Evolutionary conservation across 1,139 yeast species (phyloP).

Genomic region (Taphrina confusa): DNA sequence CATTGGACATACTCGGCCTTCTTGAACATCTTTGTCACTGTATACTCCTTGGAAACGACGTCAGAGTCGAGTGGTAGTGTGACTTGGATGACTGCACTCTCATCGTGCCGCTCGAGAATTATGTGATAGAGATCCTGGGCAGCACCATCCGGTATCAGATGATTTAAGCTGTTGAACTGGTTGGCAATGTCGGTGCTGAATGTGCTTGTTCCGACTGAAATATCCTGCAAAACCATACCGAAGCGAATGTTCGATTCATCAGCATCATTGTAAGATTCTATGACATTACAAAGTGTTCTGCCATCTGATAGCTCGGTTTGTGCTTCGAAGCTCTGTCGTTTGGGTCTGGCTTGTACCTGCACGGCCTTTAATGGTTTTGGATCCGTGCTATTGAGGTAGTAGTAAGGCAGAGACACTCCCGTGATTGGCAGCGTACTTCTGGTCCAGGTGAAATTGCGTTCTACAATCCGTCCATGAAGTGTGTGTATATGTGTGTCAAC

Average conservation of each 20-base stretch:
- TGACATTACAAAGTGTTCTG: neutral
- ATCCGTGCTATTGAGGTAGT: neutral
- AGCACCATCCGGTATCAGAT: neutral
- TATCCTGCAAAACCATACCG: slow-evolving; percentile 9
- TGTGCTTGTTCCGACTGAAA: neutral
- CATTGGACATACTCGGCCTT: neutral
- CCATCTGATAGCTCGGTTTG: neutral
- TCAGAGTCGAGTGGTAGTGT: neutral
- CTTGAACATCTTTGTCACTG: neutral
- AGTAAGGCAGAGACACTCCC: slow-evolving; percentile 9
- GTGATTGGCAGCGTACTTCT: neutral
- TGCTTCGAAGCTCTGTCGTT: neutral
- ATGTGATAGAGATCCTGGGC: neutral
- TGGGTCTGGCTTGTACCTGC: slow-evolving; percentile 8
- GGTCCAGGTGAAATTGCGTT: neutral
- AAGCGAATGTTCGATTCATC: neutral
- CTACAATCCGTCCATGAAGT: neutral
- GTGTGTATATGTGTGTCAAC: too few relatives aligned
- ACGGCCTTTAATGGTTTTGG: slow-evolving; percentile 11
- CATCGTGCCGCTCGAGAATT: neutral
- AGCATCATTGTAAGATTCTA: neutral
- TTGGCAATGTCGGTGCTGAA: slow-evolving; percentile 8
- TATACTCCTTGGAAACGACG: neutral
- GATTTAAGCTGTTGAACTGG: neutral
- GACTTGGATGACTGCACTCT: neutral